phyloP scores from a whole-genome alignment of 2,329 filamentous ascomycete species.

The Exophiala spinifera region DNA sequence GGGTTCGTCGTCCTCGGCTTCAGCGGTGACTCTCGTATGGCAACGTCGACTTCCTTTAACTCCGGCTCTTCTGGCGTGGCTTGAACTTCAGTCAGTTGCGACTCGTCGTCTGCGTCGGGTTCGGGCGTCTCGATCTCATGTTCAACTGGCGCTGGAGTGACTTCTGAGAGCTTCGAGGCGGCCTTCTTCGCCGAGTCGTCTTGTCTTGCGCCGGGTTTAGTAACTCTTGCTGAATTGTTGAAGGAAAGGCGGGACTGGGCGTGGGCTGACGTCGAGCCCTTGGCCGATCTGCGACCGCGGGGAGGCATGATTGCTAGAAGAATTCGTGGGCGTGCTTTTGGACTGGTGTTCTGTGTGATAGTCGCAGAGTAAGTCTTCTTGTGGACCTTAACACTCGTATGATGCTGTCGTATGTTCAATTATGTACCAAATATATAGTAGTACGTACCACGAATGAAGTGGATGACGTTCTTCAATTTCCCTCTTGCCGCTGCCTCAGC shows the following conservation, averaged over 20 bases:
- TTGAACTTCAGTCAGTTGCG: conserved; percentile 12
- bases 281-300: conserved; percentile 18
- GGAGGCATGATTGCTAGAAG: conserved; percentile 10
- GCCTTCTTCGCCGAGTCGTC: conserved; percentile 35
- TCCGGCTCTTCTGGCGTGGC: conserved; percentile 13
- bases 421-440: background rate
- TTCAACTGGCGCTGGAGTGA: conserved; percentile 15
- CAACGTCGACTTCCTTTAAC: conserved; percentile 8
- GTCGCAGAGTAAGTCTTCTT: background rate
- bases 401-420: background rate
- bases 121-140: conserved; percentile 6
- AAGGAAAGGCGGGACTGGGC: conserved; percentile 63
- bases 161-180: conserved; percentile 36
- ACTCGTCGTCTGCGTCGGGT: background rate
- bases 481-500: conserved; percentile 13
- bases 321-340: background rate
- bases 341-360: background rate
- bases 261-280: conserved; percentile 36
- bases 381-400: background rate
- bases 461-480: conserved; percentile 16
- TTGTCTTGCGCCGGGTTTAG: conserved; percentile 49
- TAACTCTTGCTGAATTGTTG: conserved; percentile 55
- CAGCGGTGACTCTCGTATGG: conserved; percentile 12
- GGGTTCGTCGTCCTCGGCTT: conserved; percentile 9
- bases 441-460: conserved; percentile 2